These are phyloP conservation scores for Acacia concinna DNA, from an alignment of 331 rosid genomes.

Conservation along the genomic window DNA sequence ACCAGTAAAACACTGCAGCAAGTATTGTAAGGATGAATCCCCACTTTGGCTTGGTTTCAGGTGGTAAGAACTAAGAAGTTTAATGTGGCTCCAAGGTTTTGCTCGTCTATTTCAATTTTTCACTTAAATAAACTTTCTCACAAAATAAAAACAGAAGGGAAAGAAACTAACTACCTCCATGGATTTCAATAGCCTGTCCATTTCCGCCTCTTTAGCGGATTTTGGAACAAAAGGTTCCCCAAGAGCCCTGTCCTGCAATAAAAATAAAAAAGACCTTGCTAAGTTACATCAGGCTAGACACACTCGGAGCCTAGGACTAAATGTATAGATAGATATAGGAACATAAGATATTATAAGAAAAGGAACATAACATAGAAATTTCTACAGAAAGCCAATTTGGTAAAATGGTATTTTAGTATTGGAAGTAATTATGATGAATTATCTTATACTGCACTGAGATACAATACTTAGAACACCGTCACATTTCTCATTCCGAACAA, in stretches of 20 bases:
- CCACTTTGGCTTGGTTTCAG: not conserved
- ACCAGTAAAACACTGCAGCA: conserved; percentile 8
- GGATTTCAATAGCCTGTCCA: conserved; percentile 89
- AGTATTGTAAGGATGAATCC: not conserved
- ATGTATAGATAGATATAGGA: not conserved
- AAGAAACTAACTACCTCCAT: conserved; percentile 73
- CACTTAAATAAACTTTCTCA: not conserved
- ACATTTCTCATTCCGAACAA: not conserved
- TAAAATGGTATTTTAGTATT: not conserved
- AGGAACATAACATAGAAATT: not conserved
- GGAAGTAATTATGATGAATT: not conserved
- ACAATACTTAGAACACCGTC: not conserved
- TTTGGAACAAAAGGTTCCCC: conserved; percentile 89
- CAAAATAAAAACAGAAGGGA: not conserved
- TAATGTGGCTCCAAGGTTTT: not conserved
- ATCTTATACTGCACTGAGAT: not conserved
- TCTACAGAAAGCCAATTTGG: not conserved
- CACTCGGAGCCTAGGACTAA: not conserved
- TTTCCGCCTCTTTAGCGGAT: conserved; percentile 90
- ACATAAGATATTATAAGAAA: not conserved
- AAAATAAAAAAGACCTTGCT: conserved; percentile 17
- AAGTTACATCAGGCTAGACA: not conserved
- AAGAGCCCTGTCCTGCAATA: conserved; percentile 67
- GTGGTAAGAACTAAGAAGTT: conserved; percentile 7
- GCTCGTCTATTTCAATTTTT: not conserved